Evolutionary conservation across 2,329 filamentous ascomycete species (phyloP), one percentile per base, ranked within the genome.

Genomic region (Fusarium sulawesiense): DNA sequence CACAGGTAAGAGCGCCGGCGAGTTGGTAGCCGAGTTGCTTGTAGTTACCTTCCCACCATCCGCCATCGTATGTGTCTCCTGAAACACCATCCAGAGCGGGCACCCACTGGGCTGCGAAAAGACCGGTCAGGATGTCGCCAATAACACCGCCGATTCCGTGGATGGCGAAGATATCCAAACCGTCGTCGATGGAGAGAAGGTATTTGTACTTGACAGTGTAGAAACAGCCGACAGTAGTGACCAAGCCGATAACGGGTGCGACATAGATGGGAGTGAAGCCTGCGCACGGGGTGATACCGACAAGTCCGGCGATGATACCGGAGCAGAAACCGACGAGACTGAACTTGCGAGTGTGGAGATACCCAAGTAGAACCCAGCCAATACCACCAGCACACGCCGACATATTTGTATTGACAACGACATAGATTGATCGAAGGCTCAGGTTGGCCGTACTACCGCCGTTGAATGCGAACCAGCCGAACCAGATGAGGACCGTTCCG

Each of bases 401-500:
- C 8, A 86, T 82, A 68, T 89, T 88, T 60, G 87, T 89, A 73
- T 89, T 88, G 73, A 88, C 84, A 4, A 85, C 85, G 11, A 85
- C 86, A 46, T 87, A 84, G 75, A 88, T 83, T 40, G 84, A 82
- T 45, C 86, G 81, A 11, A 88, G 73, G 7, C 82, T 83, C 2
- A 86, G 77, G 70, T 88, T 88, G 29, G 84, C 81, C 2, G 86
- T 84, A 46, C 78, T 83, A 20, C 78, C 83, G 1, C 86, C 84
- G 63, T 87, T 87, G 75, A 87, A 87, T 0, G 83, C 84, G 55
- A 86, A 84, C 85, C 85, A 87, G 2, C 86, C 88, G 64, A 90
- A 89, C 88, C 88, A 91, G 64, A 91, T 90, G 42, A 91, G 80
- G 2, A 89, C 81, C 1, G 88, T 91, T 3, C 89, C 89, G 4